Conservation (phyloP, 306 rosid genomes). For the Geum urbanum region DNA sequence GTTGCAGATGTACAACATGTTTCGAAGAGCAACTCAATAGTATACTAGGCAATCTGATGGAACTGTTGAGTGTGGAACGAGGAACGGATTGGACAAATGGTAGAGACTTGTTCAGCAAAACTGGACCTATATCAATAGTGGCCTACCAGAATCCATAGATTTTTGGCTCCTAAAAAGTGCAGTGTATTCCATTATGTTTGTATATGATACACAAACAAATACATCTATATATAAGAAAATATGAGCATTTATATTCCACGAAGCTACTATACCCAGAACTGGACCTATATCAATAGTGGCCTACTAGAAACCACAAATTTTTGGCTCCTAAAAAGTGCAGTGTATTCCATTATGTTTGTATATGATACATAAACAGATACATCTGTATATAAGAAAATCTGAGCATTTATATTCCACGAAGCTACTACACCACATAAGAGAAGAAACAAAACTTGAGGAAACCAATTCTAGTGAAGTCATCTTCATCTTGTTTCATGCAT, state of each 20-base stretch:
- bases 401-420: neutral
- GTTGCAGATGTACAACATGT: neutral
- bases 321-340: neutral
- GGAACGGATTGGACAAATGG: too few species aligned
- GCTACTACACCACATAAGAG: neutral
- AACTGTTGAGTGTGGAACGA: neutral
- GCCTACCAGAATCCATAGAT: neutral
- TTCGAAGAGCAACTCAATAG: neutral
- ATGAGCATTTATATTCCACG: neutral
- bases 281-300: neutral
- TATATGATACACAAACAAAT: neutral
- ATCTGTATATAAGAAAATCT: neutral
- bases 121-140: neutral
- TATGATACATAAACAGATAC: neutral
- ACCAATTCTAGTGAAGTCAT: too few species aligned
- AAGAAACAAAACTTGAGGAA: neutral
- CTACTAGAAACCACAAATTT: neutral
- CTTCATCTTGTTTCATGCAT: constrained; percentile 37
- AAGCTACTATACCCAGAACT: neutral
- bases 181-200: neutral
- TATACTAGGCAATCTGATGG: neutral
- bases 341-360: neutral
- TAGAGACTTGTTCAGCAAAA: too few species aligned
- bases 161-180: neutral
- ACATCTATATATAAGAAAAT: neutral